Percentiles rank a stretch among this genome's conserved stretches.
Conservation (phyloP, 2,329 filamentous ascomycete species). For the Sclerotinia spermophila region DNA sequence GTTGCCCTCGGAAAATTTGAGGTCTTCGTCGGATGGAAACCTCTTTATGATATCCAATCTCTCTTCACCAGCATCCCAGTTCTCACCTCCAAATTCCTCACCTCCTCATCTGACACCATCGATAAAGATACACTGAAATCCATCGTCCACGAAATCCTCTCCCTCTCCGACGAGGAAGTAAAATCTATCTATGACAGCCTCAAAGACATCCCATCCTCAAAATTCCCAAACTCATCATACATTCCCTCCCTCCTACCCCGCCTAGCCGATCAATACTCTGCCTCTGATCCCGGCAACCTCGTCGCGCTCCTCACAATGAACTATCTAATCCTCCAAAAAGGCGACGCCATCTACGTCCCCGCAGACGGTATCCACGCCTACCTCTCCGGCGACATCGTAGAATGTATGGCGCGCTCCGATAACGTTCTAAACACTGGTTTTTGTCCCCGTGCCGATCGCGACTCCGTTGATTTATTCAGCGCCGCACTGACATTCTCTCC, state of each 20-base stretch:
- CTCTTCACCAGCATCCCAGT: slow-evolving; percentile 45
- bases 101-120: slow-evolving; percentile 40
- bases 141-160: slow-evolving; percentile 41
- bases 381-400: slow-evolving; percentile 85
- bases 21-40: slow-evolving; percentile 73
- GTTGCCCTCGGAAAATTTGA: slow-evolving; percentile 69
- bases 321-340: slow-evolving; percentile 61
- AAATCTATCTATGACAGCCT: slow-evolving; percentile 50
- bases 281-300: slow-evolving; percentile 61
- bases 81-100: slow-evolving; percentile 25
- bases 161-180: slow-evolving; percentile 45
- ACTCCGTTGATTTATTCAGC: slow-evolving; percentile 61
- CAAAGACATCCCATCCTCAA: slow-evolving; percentile 43
- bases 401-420: slow-evolving; percentile 98
- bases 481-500: slow-evolving; percentile 61
- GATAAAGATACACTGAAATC: slow-evolving; percentile 55
- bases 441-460: slow-evolving; percentile 62
- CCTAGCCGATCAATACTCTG: slow-evolving; percentile 60
- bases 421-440: slow-evolving; percentile 78
- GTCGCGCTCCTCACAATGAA: slow-evolving; percentile 74
- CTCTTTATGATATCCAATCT: slow-evolving; percentile 54
- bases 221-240: slow-evolving; percentile 51
- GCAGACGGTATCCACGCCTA: slow-evolving; percentile 98
- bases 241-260: slow-evolving; percentile 63
- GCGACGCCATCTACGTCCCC: slow-evolving; percentile 88